Conservation (phyloP, 2,329 filamentous ascomycete species). For the Fusarium irregulare region DNA sequence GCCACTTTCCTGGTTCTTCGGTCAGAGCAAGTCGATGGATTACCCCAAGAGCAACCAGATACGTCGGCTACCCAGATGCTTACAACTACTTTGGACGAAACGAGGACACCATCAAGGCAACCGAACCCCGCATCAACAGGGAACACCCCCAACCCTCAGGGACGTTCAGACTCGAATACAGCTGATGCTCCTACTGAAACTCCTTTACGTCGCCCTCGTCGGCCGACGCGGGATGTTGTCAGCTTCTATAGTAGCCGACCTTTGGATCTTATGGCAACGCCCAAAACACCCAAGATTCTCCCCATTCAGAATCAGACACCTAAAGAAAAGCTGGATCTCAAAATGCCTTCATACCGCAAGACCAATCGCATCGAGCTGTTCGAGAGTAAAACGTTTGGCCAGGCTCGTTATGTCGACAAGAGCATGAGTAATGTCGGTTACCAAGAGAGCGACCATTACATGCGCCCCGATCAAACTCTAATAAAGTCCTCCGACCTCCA, state of each 20-base stretch:
- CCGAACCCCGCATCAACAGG: slow-evolving; percentile 57
- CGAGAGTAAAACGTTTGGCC: slow-evolving; percentile 86
- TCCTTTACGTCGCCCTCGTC: slow-evolving; percentile 53
- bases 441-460: slow-evolving; percentile 91
- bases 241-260: slow-evolving; percentile 65
- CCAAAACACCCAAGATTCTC: slow-evolving; percentile 72
- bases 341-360: slow-evolving; percentile 78
- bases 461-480: slow-evolving; percentile 78
- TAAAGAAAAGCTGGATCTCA: slow-evolving; percentile 82
- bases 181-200: slow-evolving; percentile 49
- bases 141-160: slow-evolving; percentile 56
- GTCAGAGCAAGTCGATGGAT: slow-evolving; percentile 86
- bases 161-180: slow-evolving; percentile 47
- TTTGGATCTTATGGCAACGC: slow-evolving; percentile 57
- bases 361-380: slow-evolving; percentile 84
- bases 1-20: slow-evolving; percentile 80
- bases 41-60: slow-evolving; percentile 56
- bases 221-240: slow-evolving; percentile 63
- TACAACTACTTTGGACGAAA: slow-evolving; percentile 52
- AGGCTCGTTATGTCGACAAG: slow-evolving; percentile 93
- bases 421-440: slow-evolving; percentile 97
- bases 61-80: slow-evolving; percentile 51
- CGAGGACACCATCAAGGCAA: slow-evolving; percentile 60
- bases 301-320: slow-evolving; percentile 83
- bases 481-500: slow-evolving; percentile 71